A percentile compares a stretch with the other conserved stretches of the same genome.
These are phyloP conservation scores for Cyclaneusma minus DNA, from an alignment of 2,329 filamentous ascomycete genomes.

Conservation along the genomic window DNA sequence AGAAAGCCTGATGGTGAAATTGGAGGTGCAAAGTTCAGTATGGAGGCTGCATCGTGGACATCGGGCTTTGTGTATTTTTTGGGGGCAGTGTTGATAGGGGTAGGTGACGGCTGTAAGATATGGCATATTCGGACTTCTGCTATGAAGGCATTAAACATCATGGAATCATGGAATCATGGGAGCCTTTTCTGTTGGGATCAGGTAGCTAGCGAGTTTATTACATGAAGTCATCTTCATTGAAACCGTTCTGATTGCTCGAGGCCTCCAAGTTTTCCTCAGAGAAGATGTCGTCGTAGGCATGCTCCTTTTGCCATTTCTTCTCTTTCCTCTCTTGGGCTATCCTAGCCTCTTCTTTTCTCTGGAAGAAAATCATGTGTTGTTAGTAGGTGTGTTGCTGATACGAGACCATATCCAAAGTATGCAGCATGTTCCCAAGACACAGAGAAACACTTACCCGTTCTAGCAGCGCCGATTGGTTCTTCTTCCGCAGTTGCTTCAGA, in stretches of 20 bases:
- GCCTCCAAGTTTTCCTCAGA: constrained; percentile 63
- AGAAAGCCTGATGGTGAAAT: too few relatives aligned
- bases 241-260: constrained; percentile 74
- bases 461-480: constrained; percentile 47
- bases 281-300: constrained; percentile 90
- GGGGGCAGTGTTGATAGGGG: too few relatives aligned
- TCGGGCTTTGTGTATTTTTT: too few relatives aligned
- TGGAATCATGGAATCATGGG: too few relatives aligned
- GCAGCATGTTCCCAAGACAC: constrained; percentile 1
- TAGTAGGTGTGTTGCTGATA: background rate
- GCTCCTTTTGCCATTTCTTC: constrained; percentile 90
- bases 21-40: too few relatives aligned
- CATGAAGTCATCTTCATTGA: constrained; percentile 83
- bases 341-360: constrained; percentile 64
- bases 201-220: constrained; percentile 29
- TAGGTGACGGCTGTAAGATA: too few relatives aligned
- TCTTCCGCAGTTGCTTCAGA: constrained; percentile 53
- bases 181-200: too few relatives aligned
- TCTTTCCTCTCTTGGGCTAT: constrained; percentile 70
- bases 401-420: too few relatives aligned
- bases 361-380: constrained; percentile 2
- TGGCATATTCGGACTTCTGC: too few relatives aligned
- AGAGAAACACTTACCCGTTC: constrained; percentile 35
- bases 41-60: too few relatives aligned
- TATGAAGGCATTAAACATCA: too few relatives aligned